Evolutionary conservation across 345 rosid species (phyloP).

Genomic region (Moringa oleifera): DNA sequence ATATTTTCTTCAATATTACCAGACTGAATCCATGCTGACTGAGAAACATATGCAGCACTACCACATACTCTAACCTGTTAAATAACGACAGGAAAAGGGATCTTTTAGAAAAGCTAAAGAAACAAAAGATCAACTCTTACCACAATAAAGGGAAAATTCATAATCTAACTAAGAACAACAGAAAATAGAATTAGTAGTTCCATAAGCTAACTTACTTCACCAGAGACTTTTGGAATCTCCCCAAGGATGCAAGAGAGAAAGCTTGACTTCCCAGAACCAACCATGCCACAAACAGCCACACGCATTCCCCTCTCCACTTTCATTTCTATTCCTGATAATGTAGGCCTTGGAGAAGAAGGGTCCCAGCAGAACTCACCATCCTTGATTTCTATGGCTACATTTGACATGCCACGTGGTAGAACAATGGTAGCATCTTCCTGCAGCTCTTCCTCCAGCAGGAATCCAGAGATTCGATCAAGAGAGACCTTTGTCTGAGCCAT

Average conservation of each 20-base stretch:
- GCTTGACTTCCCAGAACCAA: constrained; percentile 98
- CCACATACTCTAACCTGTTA: constrained; percentile 90
- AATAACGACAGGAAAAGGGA: constrained; percentile 18
- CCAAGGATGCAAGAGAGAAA: constrained; percentile 98
- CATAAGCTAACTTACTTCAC: constrained; percentile 70
- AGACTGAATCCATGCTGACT: constrained; percentile 99
- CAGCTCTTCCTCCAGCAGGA: constrained; percentile 92
- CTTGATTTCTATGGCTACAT: constrained; percentile 68
- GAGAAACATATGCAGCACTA: constrained; percentile 92
- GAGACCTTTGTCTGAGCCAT: constrained; percentile 99
- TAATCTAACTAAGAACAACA: constrained; percentile 6
- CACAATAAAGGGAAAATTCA: not conserved
- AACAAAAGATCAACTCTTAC: constrained; percentile 3
- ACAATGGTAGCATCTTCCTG: constrained; percentile 86
- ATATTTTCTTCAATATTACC: constrained; percentile 99
- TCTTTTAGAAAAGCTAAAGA: constrained; percentile 9
- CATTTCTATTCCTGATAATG: constrained; percentile 71
- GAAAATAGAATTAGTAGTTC: constrained; percentile 15
- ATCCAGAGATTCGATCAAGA: constrained; percentile 95
- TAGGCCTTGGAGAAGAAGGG: constrained; percentile 59
- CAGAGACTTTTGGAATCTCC: constrained; percentile 92
- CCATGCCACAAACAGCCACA: constrained; percentile 98
- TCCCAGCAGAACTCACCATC: constrained; percentile 91
- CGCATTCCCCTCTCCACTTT: constrained; percentile 92
- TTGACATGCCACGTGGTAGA: constrained; percentile 68